Evolutionary conservation across 1,284 basidiomycete genomes (phyloP), one percentile per base, ranked within the genome.

Genomic region (Melampsora allii-populina): DNA sequence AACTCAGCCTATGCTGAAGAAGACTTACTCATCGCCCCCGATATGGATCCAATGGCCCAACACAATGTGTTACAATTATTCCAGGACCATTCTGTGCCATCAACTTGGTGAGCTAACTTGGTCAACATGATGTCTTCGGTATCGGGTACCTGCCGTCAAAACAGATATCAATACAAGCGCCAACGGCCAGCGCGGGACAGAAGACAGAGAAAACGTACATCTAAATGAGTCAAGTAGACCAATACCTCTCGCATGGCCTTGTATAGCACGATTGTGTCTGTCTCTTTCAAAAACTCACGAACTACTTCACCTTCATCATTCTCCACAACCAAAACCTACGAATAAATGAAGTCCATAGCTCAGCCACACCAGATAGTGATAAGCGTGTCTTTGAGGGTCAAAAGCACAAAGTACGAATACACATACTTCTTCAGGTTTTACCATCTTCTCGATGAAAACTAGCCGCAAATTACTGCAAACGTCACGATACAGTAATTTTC

Each of bases 241-340:
- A 98, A 86, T 29, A 98, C 88, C 83, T 98, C 95, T 77, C 95
- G 89, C 94, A 99, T 98, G 66, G 90, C 91, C 85, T 99, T 98
- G 87, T 98, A 99, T 33, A 99, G 85, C 45, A 98, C 94, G 79
- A 98, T 98, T 60, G 96, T 98, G 82, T 99, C 96, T 80, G 86
- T 91, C 84, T 99, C 96, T 85, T 98, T 98, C 91, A 99, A 92
- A 82, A 98, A 97, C 83, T 99, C 96, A 77, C 96, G 88, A 29
- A 99, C 96, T 78, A 98, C 97, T 85, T 98, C 96, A 77, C 96
- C 96, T 82, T 99, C 96, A 79, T 99, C 96, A 81, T 98, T 98
- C 83, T 98, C 96, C 39, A 98, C 96, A 78, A 99, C 94, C 66
- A 99, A 85, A 12, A 97, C 93, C 72, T 75, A 58, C 3, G 24